Base-by-base conservation (phyloP, 1,284 basidiomycete genomes). In the Papiliotrema terrestris region DNA sequence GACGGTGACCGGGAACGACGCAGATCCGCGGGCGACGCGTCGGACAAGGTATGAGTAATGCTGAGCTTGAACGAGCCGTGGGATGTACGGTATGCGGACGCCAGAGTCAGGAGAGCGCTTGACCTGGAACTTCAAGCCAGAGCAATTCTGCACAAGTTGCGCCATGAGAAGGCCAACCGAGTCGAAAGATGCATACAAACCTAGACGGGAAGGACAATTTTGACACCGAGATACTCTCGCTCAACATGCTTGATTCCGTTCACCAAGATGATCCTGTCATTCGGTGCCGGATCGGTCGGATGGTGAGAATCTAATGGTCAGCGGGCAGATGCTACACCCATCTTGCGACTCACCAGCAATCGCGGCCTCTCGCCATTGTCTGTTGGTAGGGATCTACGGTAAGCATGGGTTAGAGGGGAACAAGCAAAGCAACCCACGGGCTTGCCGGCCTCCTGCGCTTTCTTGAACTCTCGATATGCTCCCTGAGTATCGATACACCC, bases 391-490 rank as follows among this genome's bases (percentile, higher is more conserved):
- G 17, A 17, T 60, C 55, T 8, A 49, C 39, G 19, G 57, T 56
- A 36, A 65, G 58, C n/a, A 44, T 47, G 14, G 63, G 63, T 48
- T 65, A 58, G 35, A 55, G 56, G 11, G 60, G 60, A 45, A 62
- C 63, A 39, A 65, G 58, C 35, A 57, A 49, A 22, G 54, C 50
- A n/a, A n/a, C n/a, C n/a, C n/a, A 64, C 55, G 17, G 67, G 65
- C 6, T 66, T 58, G 23, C 68, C 68, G 9, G 45, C 51, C 22
- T 67, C 65, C 60, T 68, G 67, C 19, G 66, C 23, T 25, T 49
- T 14, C 55, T 68, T 68, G 59, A 67, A 71, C 57, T 71, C 69
- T 26, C 61, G 62, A 61, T 68, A 71, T 13, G 67, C 65, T 56
- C 69, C 69, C 52, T 71, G 67, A 20, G 60, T 57, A 38, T 69